These are phyloP conservation scores for Epichloe gansuensis DNA, from an alignment of 2,329 filamentous ascomycete species.

Conservation along the genomic window DNA sequence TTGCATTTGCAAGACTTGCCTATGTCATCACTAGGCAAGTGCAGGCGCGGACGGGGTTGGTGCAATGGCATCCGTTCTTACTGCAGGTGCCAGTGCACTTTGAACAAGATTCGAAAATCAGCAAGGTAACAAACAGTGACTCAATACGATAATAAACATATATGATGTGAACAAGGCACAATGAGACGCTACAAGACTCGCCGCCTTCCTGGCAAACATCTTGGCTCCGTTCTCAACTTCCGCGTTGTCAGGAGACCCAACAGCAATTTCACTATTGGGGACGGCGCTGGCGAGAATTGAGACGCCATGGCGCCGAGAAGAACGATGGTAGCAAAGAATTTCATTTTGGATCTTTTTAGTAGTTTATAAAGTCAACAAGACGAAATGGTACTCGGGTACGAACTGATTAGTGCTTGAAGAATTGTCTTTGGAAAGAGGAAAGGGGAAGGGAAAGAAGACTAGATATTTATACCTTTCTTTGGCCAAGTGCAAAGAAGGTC, in stretches of 20 bases:
- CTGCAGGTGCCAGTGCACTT: not conserved
- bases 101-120: not conserved
- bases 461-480: no score
- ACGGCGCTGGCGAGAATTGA: not conserved
- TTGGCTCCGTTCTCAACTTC: not conserved
- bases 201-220: not conserved
- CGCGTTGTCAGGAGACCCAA: not conserved
- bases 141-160: not conserved
- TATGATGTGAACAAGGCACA: not conserved
- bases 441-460: no score
- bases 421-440: no score
- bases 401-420: no score
- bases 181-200: not conserved
- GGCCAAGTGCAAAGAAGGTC: no score
- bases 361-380: no score
- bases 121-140: no score
- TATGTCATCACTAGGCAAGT: not conserved
- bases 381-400: no score
- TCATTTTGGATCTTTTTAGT: not conserved
- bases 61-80: not conserved
- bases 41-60: not conserved
- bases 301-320: not conserved
- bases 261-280: not conserved
- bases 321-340: not conserved
- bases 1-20: not conserved